Evolutionary conservation across 2,329 filamentous ascomycete species (phyloP).

Genomic region (Colletotrichum kahawae): DNA sequence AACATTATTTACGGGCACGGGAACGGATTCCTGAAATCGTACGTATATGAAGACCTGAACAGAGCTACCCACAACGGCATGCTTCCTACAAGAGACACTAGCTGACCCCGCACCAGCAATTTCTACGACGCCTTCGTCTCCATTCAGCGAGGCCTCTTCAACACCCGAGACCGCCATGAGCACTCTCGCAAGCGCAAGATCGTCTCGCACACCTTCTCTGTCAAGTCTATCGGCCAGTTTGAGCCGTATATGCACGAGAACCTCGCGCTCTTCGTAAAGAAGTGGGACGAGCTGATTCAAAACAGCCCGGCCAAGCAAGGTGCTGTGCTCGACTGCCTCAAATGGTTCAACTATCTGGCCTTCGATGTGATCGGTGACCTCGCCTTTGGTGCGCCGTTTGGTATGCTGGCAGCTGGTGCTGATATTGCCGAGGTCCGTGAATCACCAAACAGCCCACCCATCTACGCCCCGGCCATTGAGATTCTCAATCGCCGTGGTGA

Average conservation of each 20-base stretch:
- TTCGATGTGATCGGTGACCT: conserved; percentile 28
- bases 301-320: conserved; percentile 38
- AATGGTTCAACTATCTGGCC: conserved; percentile 19
- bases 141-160: conserved; percentile 86
- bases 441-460: conserved; percentile 63
- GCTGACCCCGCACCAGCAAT: conserved; percentile 53
- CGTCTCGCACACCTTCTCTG: conserved; percentile 84
- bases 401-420: conserved; percentile 20
- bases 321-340: conserved; percentile 69
- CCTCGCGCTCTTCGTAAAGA: conserved; percentile 72
- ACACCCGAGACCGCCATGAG: conserved; percentile 80
- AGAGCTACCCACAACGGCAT: neutral
- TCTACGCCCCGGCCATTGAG: conserved; percentile 80
- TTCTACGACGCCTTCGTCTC: conserved; percentile 94
- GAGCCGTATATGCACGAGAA: conserved; percentile 89
- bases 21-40: conserved; percentile 77
- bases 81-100: neutral
- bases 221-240: conserved; percentile 82
- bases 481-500: conserved; percentile 89
- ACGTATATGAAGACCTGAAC: conserved; percentile 27
- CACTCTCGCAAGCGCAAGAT: conserved; percentile 91
- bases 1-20: conserved; percentile 79
- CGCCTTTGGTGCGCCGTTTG: conserved; percentile 25
- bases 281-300: conserved; percentile 68
- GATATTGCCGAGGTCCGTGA: conserved; percentile 28